Percentiles rank a stretch among this genome's conserved stretches.
Evolutionary conservation across 305 asterid species (phyloP).

Genomic region (Lippia alba): DNA sequence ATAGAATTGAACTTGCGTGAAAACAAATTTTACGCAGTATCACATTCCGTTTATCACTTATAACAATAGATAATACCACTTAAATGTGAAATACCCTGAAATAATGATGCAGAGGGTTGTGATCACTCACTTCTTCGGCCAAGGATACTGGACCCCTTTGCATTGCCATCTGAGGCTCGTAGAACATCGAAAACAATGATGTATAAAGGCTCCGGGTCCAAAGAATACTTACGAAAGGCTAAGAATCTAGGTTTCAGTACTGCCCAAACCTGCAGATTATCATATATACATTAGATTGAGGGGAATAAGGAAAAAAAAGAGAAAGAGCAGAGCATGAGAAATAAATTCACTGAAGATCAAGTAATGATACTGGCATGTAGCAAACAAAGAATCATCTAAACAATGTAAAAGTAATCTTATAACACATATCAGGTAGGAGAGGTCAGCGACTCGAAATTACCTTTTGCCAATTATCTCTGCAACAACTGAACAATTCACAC

Average conservation of each 20-base stretch:
- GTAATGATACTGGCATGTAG: neutral
- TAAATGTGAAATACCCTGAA: constrained; percentile 53
- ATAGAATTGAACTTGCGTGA: neutral
- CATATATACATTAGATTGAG: constrained; percentile 12
- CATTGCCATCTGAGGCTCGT: constrained; percentile 70
- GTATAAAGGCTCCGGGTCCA: constrained; percentile 59
- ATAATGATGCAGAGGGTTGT: constrained; percentile 70
- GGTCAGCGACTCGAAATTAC: constrained; percentile 20
- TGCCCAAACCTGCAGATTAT: constrained; percentile 68
- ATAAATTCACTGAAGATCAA: neutral
- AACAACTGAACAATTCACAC: constrained; percentile 61
- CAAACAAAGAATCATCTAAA: neutral
- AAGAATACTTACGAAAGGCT: constrained; percentile 71
- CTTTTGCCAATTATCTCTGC: constrained; percentile 72
- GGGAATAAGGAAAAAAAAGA: neutral
- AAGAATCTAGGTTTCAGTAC: constrained; percentile 73
- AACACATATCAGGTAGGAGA: neutral
- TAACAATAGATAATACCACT: constrained; percentile 4
- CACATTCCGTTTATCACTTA: neutral
- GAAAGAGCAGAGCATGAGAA: neutral
- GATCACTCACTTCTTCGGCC: constrained; percentile 71
- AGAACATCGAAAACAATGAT: constrained; percentile 70
- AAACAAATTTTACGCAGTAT: neutral
- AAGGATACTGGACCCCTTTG: constrained; percentile 64
- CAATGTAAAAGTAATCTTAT: neutral